Evolutionary conservation across 2,329 filamentous ascomycete genomes (phyloP).

Genomic region (Neoascochyta sp.): DNA sequence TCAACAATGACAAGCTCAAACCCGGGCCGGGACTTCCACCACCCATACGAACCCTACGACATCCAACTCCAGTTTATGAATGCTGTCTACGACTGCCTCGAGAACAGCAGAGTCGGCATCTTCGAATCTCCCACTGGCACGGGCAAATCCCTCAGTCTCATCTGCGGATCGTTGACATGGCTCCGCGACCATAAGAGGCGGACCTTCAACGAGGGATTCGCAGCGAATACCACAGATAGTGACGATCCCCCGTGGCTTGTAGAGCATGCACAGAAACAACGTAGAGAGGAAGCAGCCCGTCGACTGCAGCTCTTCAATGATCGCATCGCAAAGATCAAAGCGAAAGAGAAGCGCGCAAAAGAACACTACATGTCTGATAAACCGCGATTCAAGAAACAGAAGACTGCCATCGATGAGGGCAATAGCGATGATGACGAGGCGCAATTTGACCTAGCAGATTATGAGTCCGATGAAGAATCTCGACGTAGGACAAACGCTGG

Average conservation of each 20-base stretch:
- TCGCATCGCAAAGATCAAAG: slow-evolving; percentile 61
- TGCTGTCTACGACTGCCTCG: slow-evolving; percentile 72
- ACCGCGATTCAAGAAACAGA: slow-evolving; percentile 46
- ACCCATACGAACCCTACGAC: slow-evolving; percentile 82
- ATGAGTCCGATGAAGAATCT: slow-evolving; percentile 60
- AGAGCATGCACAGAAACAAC: slow-evolving; percentile 68
- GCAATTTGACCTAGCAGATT: slow-evolving; percentile 73
- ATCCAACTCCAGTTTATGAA: slow-evolving; percentile 89
- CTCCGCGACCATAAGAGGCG: slow-evolving; percentile 74
- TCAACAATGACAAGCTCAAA: slow-evolving; percentile 16
- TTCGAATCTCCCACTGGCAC: slow-evolving; percentile 91
- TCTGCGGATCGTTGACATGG: slow-evolving; percentile 87
- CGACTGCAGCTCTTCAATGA: slow-evolving; percentile 70
- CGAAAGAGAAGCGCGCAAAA: slow-evolving; percentile 59
- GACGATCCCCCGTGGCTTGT: slow-evolving; percentile 84
- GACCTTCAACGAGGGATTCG: slow-evolving; percentile 53
- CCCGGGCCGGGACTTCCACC: slow-evolving; percentile 62
- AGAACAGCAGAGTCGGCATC: slow-evolving; percentile 77
- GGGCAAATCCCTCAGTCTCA: slow-evolving; percentile 88
- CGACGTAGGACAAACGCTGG: slow-evolving; percentile 15
- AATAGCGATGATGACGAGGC: slow-evolving; percentile 50
- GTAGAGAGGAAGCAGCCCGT: slow-evolving; percentile 61
- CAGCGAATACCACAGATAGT: slow-evolving; percentile 48
- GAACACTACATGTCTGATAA: slow-evolving; percentile 50
- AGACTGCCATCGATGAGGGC: slow-evolving; percentile 7